Evolutionary conservation across 2,329 filamentous ascomycete genomes (phyloP).

Genomic region (Orbilia javanica): DNA sequence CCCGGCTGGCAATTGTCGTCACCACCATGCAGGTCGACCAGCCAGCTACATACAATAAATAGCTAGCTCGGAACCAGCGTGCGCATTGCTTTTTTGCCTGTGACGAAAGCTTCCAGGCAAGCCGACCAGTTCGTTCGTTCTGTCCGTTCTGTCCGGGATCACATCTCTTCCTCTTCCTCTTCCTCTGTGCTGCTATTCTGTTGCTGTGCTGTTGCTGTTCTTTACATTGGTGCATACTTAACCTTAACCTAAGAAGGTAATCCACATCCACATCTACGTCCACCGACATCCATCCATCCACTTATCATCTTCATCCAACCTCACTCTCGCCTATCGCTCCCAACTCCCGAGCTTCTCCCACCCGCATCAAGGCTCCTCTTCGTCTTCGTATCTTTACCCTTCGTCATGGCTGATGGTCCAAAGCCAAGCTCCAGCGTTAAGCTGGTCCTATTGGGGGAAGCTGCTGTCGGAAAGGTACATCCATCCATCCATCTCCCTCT

Average conservation of each 20-base stretch:
- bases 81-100: conserved; percentile 28
- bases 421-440: conserved; percentile 99
- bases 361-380: conserved; percentile 11
- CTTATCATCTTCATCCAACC: conserved; percentile 15
- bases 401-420: conserved; percentile 74
- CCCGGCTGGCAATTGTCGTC: neutral
- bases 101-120: conserved; percentile 44
- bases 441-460: conserved; percentile 96
- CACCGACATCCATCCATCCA: no score
- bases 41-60: no score
- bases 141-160: neutral
- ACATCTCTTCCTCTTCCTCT: conserved; percentile 33
- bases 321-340: conserved; percentile 12
- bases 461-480: conserved; percentile 94
- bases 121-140: neutral
- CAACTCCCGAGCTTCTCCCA: conserved; percentile 20
- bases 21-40: neutral
- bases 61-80: neutral
- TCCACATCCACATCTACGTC: conserved; percentile 15
- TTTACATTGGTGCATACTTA: no score
- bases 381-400: conserved; percentile 18
- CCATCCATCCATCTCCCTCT: neutral
- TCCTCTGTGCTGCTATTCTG: neutral
- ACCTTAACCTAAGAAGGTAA: no score
- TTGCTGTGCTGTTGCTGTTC: neutral